Percentiles rank a stretch among this genome's conserved stretches.
These are phyloP conservation scores for Corylus heterophylla DNA, from an alignment of 306 rosid genomes.

Conservation along the genomic window DNA sequence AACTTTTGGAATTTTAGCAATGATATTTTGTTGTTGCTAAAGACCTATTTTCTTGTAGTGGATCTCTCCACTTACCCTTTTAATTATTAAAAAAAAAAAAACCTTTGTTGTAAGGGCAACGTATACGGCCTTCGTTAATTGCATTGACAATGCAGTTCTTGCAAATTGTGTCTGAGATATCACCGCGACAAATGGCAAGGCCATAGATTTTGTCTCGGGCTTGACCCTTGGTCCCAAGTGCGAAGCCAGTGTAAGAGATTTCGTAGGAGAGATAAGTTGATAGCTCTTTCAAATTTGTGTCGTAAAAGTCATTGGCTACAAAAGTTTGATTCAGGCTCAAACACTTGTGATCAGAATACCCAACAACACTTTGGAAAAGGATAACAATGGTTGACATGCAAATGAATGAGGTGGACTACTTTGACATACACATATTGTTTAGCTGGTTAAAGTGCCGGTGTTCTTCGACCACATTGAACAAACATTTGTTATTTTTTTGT, in stretches of 20 bases:
- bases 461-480: too few species aligned
- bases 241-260: too few species aligned
- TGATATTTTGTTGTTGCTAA: too few species aligned
- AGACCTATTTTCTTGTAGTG: too few species aligned
- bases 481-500: too few species aligned
- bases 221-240: background rate
- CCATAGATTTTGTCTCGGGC: background rate
- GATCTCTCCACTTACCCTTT: too few species aligned
- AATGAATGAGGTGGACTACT: too few species aligned
- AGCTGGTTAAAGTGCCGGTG: too few species aligned
- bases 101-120: background rate
- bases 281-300: background rate
- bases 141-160: background rate
- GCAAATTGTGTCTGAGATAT: background rate
- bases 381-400: background rate
- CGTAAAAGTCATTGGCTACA: background rate
- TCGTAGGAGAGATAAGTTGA: too few species aligned
- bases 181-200: background rate
- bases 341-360: background rate
- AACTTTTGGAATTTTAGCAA: too few species aligned
- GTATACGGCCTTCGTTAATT: background rate
- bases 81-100: too few species aligned
- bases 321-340: background rate
- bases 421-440: too few species aligned
- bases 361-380: background rate